Conservation (phyloP, 176 grass and related monocot genomes). For the Cenchrus americanus region DNA sequence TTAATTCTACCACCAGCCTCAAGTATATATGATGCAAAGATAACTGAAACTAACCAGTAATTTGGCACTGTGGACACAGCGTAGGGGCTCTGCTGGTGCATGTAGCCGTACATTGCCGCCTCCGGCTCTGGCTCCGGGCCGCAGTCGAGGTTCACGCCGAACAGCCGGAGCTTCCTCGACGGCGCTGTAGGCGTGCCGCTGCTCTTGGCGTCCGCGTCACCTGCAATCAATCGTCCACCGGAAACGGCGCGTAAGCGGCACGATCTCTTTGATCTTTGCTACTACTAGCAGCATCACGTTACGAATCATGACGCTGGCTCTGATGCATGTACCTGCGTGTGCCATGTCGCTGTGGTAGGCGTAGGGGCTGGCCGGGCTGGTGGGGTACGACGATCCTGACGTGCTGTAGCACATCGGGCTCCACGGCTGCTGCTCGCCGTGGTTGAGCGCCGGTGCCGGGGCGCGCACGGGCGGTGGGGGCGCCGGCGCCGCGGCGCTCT, state of each 20-base stretch:
- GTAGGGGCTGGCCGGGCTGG: slow-evolving; percentile 58
- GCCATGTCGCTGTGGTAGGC: slow-evolving; percentile 47
- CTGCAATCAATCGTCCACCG: slow-evolving; percentile 37
- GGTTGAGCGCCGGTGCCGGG: slow-evolving; percentile 16
- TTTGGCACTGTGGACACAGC: slow-evolving; percentile 52
- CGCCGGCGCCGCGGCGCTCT: background rate
- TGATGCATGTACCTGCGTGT: slow-evolving; percentile 48
- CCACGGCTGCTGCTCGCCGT: slow-evolving; percentile 60
- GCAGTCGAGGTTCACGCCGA: slow-evolving; percentile 92
- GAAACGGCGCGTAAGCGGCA: slow-evolving; percentile 32
- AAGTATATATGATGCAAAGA: slow-evolving; percentile 26
- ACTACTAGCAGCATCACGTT: background rate
- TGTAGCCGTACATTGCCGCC: slow-evolving; percentile 56
- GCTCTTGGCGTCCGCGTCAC: slow-evolving; percentile 51
- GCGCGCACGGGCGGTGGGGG: slow-evolving; percentile 24
- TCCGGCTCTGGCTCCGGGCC: slow-evolving; percentile 56
- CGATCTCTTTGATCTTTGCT: background rate
- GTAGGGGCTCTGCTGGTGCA: slow-evolving; percentile 63
- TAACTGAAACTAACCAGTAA: slow-evolving; percentile 63
- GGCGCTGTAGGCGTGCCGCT: slow-evolving; percentile 42
- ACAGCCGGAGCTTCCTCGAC: slow-evolving; percentile 74
- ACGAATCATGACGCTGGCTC: background rate
- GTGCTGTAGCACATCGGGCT: slow-evolving; percentile 66
- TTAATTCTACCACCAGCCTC: background rate
- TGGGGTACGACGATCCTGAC: slow-evolving; percentile 56